Evolutionary conservation across 139 green algal genomes (phyloP), one percentile per base, ranked within the genome.

Genomic region (Tetradesmus obliquus): DNA sequence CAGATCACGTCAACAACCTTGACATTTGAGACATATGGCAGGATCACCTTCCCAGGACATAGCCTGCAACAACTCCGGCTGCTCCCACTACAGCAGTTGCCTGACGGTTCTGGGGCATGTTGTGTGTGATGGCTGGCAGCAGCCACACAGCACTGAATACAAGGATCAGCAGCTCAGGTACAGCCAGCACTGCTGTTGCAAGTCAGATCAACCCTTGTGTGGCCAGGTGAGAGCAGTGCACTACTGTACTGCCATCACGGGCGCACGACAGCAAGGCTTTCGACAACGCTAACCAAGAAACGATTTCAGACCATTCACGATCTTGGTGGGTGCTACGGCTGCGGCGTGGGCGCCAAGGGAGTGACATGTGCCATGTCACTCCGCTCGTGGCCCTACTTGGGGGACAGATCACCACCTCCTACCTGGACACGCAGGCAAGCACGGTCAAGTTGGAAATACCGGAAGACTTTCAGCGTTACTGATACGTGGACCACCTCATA

Each of bases 331-430:
- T 19, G 60, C 60, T 72, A 13, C 12, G 60, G 60, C 10, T 72
- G 60, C 60, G 4, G 15, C 3, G 15, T 76, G 66, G 66, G 66
- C 17, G 17, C 66, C 15, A 76, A 76, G 5, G 66, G 32, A 45
- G 66, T 76, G 66, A 76, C 66, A 76, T 76, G 66, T 76, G 66
- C 66, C 66, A 76, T 76, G 66, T 76, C 66, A 76, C 66, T 76
- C 66, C 66, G 66, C 66, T 76, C 17, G 66, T 76, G 66, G 66
- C 66, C 32, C 17, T 76, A 19, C 66, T 24, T 76, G 66, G 66
- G 66, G 66, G 66, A 76, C 66, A 76, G 66, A 76, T 76, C 66
- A 76, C 17, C 66, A 76, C n/a, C 66, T 5, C n/a, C 15, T 19
- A 76, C 66, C 15, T 17, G 66, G 66, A 76, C 66, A 76, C 66